Base-by-base conservation (phyloP, 2,329 filamentous ascomycete species). In the Pseudogymnoascus sp. region DNA sequence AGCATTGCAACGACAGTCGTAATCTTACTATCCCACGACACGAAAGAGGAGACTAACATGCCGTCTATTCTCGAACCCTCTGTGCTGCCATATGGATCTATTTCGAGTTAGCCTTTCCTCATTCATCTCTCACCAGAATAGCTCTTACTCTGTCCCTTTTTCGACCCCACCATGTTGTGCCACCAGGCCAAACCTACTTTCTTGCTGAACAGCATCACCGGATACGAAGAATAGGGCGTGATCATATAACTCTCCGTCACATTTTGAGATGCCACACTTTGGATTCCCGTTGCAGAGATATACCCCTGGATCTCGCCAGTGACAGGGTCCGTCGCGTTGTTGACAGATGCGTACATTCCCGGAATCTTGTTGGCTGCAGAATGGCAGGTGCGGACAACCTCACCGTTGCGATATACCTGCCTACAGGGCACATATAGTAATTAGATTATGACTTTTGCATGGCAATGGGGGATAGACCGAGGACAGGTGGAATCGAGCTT, bases 1-100 rank as follows among this genome's bases (percentile, higher is more conserved):
- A 78, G 66, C 0, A 78, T 67, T 0, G 76, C 72, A 16, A 73
- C 69, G 0, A 78, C 75, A 0, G 75, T 78, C 8, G 75, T 75
- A 6, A 78, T 68, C 62, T 78, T 78, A 66, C 76, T 77, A 60
- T 78, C 77, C 77, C 77, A 78, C 0, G 75, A 77, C 2, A 78
- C 69, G 4, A 78, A 72, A 1, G 75, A 73, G 1, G 75, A 77
- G 16, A 76, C 73, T 0, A 71, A 69, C 10, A 73, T 70, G 8
- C 77, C 77, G 60, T 78, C 76, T 1, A 76, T 66, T 14, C 74
- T 69, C 4, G 74, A 74, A 1, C 75, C 75, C 65, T 78, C 77
- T 1, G 75, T 77, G 67, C 75, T 77, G 10, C 77, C 77, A 21
- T 75, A 78, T 0, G 72, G 72, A 63, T 75, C 74, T 76, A 28